Evolutionary conservation across 257 asterid species (phyloP).

Genomic region (Gynochthodes officinalis): DNA sequence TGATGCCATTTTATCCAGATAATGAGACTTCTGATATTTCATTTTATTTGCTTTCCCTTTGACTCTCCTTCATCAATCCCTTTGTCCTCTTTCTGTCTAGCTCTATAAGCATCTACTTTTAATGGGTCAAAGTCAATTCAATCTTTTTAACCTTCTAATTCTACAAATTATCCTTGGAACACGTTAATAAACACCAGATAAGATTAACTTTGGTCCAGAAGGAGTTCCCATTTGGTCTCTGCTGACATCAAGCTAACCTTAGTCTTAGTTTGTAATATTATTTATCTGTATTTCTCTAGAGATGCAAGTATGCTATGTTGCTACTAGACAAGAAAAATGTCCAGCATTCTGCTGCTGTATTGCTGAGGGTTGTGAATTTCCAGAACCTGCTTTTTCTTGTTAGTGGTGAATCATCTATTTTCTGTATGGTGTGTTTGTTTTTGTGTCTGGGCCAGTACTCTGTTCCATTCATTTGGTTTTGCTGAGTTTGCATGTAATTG

Average conservation of each 20-base stretch:
- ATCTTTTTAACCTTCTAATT: not conserved
- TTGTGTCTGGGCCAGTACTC: too few relatives aligned
- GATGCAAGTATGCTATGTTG: too few relatives aligned
- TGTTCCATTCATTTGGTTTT: not conserved
- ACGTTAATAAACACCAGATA: not conserved
- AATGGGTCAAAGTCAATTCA: not conserved
- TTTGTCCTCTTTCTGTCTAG: not conserved
- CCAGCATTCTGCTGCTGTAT: not conserved
- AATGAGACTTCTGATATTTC: not conserved
- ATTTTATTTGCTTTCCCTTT: not conserved
- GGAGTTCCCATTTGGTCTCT: not conserved
- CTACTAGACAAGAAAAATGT: not conserved
- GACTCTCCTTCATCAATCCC: not conserved
- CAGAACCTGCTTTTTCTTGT: not conserved
- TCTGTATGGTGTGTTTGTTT: too few relatives aligned
- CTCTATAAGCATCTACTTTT: not conserved
- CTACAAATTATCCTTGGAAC: not conserved
- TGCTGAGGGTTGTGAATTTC: not conserved
- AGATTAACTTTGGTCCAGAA: not conserved
- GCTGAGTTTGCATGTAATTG: not conserved
- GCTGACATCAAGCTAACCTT: not conserved
- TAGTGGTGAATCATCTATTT: not conserved
- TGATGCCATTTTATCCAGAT: not conserved
- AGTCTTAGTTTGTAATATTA: too few relatives aligned
- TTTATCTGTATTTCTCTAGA: too few relatives aligned